Evolutionary conservation across 306 rosid genomes (phyloP).

Genomic region (Ammopiptanthus mongolicus): DNA sequence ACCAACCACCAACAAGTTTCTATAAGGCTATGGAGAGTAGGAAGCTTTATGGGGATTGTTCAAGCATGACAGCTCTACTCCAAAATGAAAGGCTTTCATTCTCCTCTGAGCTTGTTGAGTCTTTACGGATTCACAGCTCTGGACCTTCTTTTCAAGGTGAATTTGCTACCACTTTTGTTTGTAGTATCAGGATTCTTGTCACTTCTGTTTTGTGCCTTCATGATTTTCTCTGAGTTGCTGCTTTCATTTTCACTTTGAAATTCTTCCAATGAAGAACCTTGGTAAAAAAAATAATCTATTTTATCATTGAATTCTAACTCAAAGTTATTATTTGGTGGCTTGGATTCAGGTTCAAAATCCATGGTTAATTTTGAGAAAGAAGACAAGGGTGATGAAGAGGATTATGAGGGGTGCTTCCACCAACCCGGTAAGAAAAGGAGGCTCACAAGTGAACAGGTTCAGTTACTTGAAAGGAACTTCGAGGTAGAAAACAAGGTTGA

Average conservation of each 20-base stretch:
- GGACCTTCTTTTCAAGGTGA: constrained; percentile 45
- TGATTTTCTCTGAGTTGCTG: background rate
- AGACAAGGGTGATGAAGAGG: constrained; percentile 44
- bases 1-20: background rate
- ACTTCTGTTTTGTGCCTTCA: background rate
- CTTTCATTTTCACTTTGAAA: background rate
- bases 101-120: constrained; percentile 35
- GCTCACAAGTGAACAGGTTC: constrained; percentile 55
- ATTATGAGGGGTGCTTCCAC: constrained; percentile 32
- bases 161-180: background rate
- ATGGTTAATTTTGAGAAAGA: constrained; percentile 40
- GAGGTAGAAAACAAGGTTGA: constrained; percentile 68
- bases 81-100: constrained; percentile 33
- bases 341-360: constrained; percentile 47
- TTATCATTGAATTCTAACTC: background rate
- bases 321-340: background rate
- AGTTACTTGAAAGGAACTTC: constrained; percentile 59
- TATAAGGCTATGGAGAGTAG: constrained; percentile 25
- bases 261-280: background rate
- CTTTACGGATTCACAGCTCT: constrained; percentile 44
- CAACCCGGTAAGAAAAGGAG: constrained; percentile 69
- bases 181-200: background rate
- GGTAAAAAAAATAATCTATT: background rate
- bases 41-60: constrained; percentile 22
- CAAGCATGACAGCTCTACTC: constrained; percentile 32